Percentiles rank a stretch among this genome's conserved stretches.
These are phyloP conservation scores for Spatholobus suberectus DNA, from an alignment of 306 rosid species.

Conservation along the genomic window DNA sequence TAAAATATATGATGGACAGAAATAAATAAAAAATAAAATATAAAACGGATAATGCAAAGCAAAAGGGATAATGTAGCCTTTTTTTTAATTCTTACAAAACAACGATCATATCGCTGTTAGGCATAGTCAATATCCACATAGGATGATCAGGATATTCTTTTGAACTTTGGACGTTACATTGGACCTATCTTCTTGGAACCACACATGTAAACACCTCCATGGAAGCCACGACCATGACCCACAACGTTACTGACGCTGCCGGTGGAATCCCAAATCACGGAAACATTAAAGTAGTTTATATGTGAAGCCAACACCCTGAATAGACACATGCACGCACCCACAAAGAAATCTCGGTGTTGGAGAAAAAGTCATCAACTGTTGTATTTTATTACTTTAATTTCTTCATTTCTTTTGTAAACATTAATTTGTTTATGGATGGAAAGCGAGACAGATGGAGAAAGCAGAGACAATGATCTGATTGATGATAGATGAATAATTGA, in stretches of 20 bases:
- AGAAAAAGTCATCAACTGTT: not conserved
- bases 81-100: not conserved
- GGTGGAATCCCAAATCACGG: conserved; percentile 32
- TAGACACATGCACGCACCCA: conserved; percentile 1
- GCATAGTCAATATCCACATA: not conserved
- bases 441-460: conserved; percentile 15
- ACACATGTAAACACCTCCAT: not conserved
- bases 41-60: too few relatives aligned
- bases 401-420: not conserved
- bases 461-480: not conserved
- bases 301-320: not conserved
- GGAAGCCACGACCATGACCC: not conserved
- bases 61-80: not conserved
- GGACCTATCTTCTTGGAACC: conserved; percentile 35
- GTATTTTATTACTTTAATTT: not conserved
- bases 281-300: conserved; percentile 9
- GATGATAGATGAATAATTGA: not conserved
- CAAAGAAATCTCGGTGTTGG: not conserved
- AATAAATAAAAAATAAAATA: not conserved
- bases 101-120: not conserved
- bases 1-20: not conserved
- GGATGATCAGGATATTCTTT: not conserved
- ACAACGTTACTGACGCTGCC: not conserved
- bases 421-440: conserved; percentile 10
- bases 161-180: conserved; percentile 17